A percentile compares a stretch with the other conserved stretches of the same genome.
Conservation (phyloP, 2,329 filamentous ascomycete genomes). For the Botrytis fragariae region DNA sequence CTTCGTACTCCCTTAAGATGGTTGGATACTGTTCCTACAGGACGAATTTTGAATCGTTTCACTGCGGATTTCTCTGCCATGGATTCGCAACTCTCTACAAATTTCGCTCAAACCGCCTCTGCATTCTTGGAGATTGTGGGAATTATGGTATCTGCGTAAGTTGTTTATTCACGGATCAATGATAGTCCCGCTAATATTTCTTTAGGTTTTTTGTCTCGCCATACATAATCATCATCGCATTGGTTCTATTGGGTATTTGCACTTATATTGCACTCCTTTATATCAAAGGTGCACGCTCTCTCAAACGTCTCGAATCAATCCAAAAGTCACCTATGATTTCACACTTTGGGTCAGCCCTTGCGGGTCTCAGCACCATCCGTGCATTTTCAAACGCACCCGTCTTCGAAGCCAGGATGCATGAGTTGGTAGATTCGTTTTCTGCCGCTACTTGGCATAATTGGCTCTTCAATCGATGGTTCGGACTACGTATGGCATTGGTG, state of each 20-base stretch:
- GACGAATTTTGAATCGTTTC: slow-evolving; percentile 73
- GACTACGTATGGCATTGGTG: slow-evolving; percentile 67
- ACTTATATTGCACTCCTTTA: slow-evolving; percentile 53
- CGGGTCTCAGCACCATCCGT: slow-evolving; percentile 70
- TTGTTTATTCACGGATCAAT: not conserved
- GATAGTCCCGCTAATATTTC: slow-evolving; percentile 1
- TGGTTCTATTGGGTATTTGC: slow-evolving; percentile 30
- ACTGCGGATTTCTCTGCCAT: slow-evolving; percentile 71
- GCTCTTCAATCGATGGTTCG: slow-evolving; percentile 70
- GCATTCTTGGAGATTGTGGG: slow-evolving; percentile 58
- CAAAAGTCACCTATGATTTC: slow-evolving; percentile 73
- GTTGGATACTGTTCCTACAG: slow-evolving; percentile 74
- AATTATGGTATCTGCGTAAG: slow-evolving; percentile 57
- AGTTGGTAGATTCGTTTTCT: slow-evolving; percentile 63
- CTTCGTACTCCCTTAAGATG: slow-evolving; percentile 69
- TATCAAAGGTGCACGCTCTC: slow-evolving; percentile 64
- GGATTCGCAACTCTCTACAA: slow-evolving; percentile 63
- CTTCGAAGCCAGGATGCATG: slow-evolving; percentile 67
- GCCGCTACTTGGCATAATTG: slow-evolving; percentile 62
- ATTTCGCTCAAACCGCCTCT: slow-evolving; percentile 57
- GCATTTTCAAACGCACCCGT: slow-evolving; percentile 66
- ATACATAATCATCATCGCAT: slow-evolving; percentile 59
- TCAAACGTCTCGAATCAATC: slow-evolving; percentile 72
- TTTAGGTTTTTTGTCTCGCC: slow-evolving; percentile 56
- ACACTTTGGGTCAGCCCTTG: slow-evolving; percentile 63